A percentile compares a stretch with the other conserved stretches of the same genome.
Evolutionary conservation across 208 protist species (phyloP).

Genomic region (Leishmania guyanensis): DNA sequence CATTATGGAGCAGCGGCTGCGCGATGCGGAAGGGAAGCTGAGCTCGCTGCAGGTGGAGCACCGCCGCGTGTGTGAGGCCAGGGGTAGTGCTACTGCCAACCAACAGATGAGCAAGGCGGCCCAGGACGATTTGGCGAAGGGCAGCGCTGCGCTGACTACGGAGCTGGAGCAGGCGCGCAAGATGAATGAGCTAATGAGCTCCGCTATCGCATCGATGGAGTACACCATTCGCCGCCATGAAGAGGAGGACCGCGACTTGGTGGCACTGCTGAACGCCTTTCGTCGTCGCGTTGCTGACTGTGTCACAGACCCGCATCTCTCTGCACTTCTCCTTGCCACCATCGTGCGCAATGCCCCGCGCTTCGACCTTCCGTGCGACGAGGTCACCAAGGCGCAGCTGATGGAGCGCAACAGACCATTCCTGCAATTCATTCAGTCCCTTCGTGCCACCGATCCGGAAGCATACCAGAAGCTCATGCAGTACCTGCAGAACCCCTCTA

Average conservation of each 20-base stretch:
- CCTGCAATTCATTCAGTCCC: constrained; percentile 63
- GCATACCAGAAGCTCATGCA: constrained; percentile 67
- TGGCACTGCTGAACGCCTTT: constrained; percentile 71
- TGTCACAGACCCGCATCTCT: constrained; percentile 64
- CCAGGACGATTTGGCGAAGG: constrained; percentile 34
- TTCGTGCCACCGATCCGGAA: constrained; percentile 54
- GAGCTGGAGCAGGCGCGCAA: constrained; percentile 50
- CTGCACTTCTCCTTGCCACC: constrained; percentile 61
- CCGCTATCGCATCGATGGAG: constrained; percentile 69
- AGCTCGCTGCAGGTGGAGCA: constrained; percentile 57
- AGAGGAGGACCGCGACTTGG: constrained; percentile 78
- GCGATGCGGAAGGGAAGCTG: constrained; percentile 51
- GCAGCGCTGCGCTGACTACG: constrained; percentile 24
- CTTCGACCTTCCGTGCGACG: constrained; percentile 74
- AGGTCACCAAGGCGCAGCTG: constrained; percentile 53
- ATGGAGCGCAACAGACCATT: constrained; percentile 71
- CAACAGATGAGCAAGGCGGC: constrained; percentile 24
- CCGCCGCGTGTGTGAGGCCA: constrained; percentile 47
- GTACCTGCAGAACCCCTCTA: constrained; percentile 58
- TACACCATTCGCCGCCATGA: constrained; percentile 82
- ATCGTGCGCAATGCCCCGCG: constrained; percentile 73
- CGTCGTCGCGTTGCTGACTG: constrained; percentile 63
- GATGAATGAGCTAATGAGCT: constrained; percentile 52
- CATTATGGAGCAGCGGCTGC: constrained; percentile 67
- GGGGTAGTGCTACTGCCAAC: constrained; percentile 27